Conservation (phyloP, 169 alveolate species). For the Cryptosporidium tyzzeri region DNA sequence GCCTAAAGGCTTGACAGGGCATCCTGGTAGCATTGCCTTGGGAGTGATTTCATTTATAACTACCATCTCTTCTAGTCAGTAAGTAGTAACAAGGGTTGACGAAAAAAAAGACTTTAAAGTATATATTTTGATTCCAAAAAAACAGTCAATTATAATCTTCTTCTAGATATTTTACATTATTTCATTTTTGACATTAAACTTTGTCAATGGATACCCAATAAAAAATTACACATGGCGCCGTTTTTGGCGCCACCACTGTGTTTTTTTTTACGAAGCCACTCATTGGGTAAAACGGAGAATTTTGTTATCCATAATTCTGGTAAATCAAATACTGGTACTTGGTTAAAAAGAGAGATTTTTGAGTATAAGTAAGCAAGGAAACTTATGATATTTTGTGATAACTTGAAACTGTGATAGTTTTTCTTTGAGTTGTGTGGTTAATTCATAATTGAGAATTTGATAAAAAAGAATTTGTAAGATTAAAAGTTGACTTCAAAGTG, state of each 20-base stretch:
- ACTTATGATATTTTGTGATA: not conserved
- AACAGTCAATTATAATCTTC: not conserved
- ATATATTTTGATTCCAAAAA: not conserved
- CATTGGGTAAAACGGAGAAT: not conserved
- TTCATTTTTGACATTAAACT: not conserved
- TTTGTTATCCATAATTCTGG: not conserved
- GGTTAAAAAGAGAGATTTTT: too few species aligned
- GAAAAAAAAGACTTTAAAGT: not conserved
- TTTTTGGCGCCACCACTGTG: not conserved
- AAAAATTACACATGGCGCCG: not conserved
- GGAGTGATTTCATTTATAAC: slow-evolving; percentile 23
- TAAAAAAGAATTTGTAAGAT: too few species aligned
- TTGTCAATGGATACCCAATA: not conserved
- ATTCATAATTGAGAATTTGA: not conserved
- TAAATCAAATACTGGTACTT: too few species aligned
- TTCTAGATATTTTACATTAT: not conserved
- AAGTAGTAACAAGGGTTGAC: not conserved
- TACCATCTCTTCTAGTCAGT: not conserved
- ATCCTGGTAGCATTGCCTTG: slow-evolving; percentile 59
- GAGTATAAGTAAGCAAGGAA: too few species aligned
- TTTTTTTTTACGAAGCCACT: not conserved
- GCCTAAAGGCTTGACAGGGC: slow-evolving; percentile 21
- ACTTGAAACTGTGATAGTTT: not conserved
- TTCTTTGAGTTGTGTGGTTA: not conserved
- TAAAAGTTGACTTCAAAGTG: not conserved